Base-by-base conservation (phyloP, 1,139 yeast genomes). In the Suhomyces guaymorum region DNA sequence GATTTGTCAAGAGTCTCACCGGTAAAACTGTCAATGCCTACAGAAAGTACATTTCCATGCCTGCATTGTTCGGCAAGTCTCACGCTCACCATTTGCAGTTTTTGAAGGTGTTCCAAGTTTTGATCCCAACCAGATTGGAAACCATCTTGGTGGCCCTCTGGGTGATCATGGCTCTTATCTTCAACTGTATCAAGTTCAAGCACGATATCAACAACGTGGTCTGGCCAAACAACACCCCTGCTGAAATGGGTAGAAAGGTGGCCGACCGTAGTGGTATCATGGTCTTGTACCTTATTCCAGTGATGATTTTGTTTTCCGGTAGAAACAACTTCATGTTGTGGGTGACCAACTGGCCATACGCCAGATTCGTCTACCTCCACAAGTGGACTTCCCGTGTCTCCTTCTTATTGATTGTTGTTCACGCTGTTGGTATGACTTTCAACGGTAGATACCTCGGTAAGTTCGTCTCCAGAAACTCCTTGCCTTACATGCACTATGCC, bases 101-200 rank as follows among this genome's bases (percentile, higher is more conserved):
- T 14, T 50, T 61, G 19, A 53, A 59, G 5, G 39, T 59, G 17
- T 51, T 68, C 16, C 61, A 69, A 54, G 41, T 57, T 63, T 27
- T 72, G 24, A 55, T 81, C 9, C 95, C 95, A 0, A 76, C 89
- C 0, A 68, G 94, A 39, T 60, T 75, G 42, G 94, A 83, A 55
- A 30, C 52, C 7, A 35, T 56, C 9, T 41, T 54, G 32, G 41
- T 45, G 5, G 59, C 82, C 13, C 43, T 59, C 8, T 61, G 73
- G 7, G 81, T 74, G 9, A 51, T 68, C 2, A 55, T 81, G 39
- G 64, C 70, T 27, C 38, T 72, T 8, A 61, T 76, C 13, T 61
- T 76, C 29, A 44, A 63, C 38, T 57, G 66, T 11, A 57, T 68
- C 21, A 62, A 70, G 28, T 76, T 66, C 53, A 55, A 61, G 40